Conservation (phyloP, 192 early-diverging fungal genomes). For the Entrophospora sp. region DNA sequence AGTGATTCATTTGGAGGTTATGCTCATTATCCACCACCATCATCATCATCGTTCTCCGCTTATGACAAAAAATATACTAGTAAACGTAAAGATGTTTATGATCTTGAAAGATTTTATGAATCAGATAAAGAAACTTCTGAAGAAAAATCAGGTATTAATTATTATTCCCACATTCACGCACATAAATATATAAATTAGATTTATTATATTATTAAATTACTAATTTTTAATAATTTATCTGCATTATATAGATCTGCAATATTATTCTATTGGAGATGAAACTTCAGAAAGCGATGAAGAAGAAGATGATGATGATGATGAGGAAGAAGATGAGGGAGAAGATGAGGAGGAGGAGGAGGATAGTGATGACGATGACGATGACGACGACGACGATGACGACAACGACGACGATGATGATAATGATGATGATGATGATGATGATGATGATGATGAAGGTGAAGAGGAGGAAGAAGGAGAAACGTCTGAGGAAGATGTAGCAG, state of each 20-base stretch:
- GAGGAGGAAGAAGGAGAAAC: slow-evolving; percentile 25
- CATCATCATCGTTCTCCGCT: no score
- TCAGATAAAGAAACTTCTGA: slow-evolving; percentile 24
- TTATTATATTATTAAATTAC: neutral
- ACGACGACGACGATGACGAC: no score
- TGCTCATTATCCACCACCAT: neutral
- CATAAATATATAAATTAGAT: neutral
- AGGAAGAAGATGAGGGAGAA: slow-evolving; percentile 24
- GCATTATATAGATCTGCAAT: neutral
- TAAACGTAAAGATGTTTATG: slow-evolving; percentile 29
- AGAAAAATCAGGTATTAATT: slow-evolving; percentile 14
- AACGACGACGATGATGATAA: no score
- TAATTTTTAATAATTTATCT: neutral
- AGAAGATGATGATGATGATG: slow-evolving; percentile 27
- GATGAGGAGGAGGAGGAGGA: slow-evolving; percentile 23
- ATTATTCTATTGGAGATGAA: slow-evolving; percentile 17
- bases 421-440: no score
- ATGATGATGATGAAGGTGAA: slow-evolving; percentile 14
- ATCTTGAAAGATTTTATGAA: slow-evolving; percentile 34
- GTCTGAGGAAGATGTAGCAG: slow-evolving; percentile 29
- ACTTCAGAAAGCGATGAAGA: slow-evolving; percentile 26
- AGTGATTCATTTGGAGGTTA: slow-evolving; percentile 32
- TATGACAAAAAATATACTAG: slow-evolving; percentile 16
- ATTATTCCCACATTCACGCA: no score
- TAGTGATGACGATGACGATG: slow-evolving; percentile 3